Base-by-base conservation (phyloP, 2,329 filamentous ascomycete species). In the Paecilomyces fulvus region DNA sequence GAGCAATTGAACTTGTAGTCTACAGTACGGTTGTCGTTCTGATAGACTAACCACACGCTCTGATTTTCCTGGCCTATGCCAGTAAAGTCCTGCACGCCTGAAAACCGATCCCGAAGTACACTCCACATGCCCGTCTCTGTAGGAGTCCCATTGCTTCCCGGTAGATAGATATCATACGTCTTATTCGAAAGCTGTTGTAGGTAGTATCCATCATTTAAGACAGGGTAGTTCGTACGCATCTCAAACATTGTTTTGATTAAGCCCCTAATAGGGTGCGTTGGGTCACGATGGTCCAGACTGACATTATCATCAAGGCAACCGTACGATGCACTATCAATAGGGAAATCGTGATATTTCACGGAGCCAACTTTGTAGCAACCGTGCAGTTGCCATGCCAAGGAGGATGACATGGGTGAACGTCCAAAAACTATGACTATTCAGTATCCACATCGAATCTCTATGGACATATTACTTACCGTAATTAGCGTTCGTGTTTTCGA, bases 401-500 rank as follows among this genome's bases (percentile, higher is more conserved):
- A 73, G 6, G 80, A 77, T 10, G 78, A 76, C 76, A 85, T 83
- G 1, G 82, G 70, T 61, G 80, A 78, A 61, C 82, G 77, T 25
- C 82, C 82, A 62, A 81, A 85, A 48, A 85, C 75, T 60, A 30
- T 48, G 17, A 10, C 11, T n/a, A 46, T 23, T 58, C 25, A 54
- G 23, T 17, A 17, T 8, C 9, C 10, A 14, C 10, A n/a, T 37
- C 30, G n/a, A 28, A 9, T 3, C 30, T 17, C 14, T 30, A 8
- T 14, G n/a, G 9, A 3, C 30, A 7, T n/a, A 6, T 5, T 23
- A 20, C 56, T 58, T 48, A 58, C 58, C 56, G 63, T 85, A 85
- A 63, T 85, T 84, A 56, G 70, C 71, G 3, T 82, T 82, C 1
- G 81, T 83, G 60, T 79, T 84, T 60, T 85, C 82, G 2, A 84